phyloP scores from a whole-genome alignment of 306 rosid species.

The Gastrolobium villosum region DNA sequence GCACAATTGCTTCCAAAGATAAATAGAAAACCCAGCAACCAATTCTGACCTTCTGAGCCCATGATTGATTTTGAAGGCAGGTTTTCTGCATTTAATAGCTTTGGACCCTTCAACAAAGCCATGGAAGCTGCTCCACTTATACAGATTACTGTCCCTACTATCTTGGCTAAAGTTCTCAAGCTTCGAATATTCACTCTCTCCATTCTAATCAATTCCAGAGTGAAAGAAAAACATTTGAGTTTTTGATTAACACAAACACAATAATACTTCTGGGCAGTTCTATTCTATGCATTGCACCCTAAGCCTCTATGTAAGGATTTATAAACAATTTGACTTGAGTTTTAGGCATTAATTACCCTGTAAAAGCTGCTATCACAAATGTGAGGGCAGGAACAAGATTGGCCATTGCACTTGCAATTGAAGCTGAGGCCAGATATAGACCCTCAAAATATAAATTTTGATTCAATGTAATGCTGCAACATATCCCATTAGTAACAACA shows the following conservation, averaged over 20 bases:
- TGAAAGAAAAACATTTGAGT: not conserved
- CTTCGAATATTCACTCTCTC: constrained; percentile 58
- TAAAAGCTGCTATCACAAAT: constrained; percentile 57
- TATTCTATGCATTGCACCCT: too few relatives aligned
- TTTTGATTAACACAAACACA: too few relatives aligned
- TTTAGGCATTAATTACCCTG: constrained; percentile 51
- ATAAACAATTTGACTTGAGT: not conserved
- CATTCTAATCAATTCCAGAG: constrained; percentile 41
- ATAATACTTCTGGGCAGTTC: too few relatives aligned
- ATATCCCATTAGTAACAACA: not conserved
- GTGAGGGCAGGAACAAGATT: constrained; percentile 75
- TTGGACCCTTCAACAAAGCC: constrained; percentile 68
- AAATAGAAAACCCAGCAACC: constrained; percentile 62
- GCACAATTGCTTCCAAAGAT: constrained; percentile 52
- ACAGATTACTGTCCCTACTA: constrained; percentile 64
- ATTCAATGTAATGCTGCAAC: constrained; percentile 50
- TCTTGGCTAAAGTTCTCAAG: constrained; percentile 62
- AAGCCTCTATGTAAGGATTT: not conserved
- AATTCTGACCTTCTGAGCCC: constrained; percentile 20
- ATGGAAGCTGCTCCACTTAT: constrained; percentile 63
- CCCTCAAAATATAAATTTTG: constrained; percentile 64
- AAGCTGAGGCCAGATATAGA: constrained; percentile 57
- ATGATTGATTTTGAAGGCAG: constrained; percentile 40
- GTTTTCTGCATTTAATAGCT: constrained; percentile 52
- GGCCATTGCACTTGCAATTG: constrained; percentile 62